These are phyloP conservation scores for Salix caprea DNA, from an alignment of 345 rosid species.

Conservation along the genomic window DNA sequence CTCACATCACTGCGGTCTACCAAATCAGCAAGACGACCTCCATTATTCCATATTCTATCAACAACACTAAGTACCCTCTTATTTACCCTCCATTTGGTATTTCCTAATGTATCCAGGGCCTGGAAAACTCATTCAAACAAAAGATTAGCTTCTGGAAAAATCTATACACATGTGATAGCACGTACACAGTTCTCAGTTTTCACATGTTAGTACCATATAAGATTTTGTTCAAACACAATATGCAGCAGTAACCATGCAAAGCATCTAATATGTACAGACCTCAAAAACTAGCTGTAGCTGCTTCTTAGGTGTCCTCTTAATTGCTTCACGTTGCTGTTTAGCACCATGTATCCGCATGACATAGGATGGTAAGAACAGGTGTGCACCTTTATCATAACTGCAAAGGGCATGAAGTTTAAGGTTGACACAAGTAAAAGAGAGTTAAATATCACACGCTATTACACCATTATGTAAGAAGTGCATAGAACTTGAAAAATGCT, in stretches of 20 bases:
- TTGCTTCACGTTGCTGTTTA: conserved; percentile 73
- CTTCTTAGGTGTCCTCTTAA: conserved; percentile 52
- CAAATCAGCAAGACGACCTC: conserved; percentile 61
- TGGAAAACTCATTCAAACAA: conserved; percentile 21
- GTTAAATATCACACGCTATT: conserved; percentile 1
- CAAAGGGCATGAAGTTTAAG: conserved; percentile 11
- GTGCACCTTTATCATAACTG: conserved; percentile 92
- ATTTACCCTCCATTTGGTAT: conserved; percentile 74
- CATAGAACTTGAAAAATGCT: background rate
- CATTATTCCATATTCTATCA: conserved; percentile 76
- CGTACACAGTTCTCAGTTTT: background rate
- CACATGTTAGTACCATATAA: background rate
- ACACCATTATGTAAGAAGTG: background rate
- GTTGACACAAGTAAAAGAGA: conserved; percentile 2
- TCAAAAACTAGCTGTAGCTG: conserved; percentile 77
- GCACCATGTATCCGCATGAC: conserved; percentile 92
- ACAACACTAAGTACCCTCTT: conserved; percentile 60
- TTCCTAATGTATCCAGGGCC: conserved; percentile 84
- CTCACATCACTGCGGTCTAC: conserved; percentile 75
- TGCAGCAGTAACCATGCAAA: background rate
- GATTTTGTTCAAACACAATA: conserved; percentile 1
- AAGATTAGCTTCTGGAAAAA: conserved; percentile 3
- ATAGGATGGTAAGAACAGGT: conserved; percentile 73
- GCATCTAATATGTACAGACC: conserved; percentile 40
- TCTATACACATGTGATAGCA: background rate